phyloP scores from a whole-genome alignment of 768 basidiomycete species.

The Rubroboletus pulcherrimus region DNA sequence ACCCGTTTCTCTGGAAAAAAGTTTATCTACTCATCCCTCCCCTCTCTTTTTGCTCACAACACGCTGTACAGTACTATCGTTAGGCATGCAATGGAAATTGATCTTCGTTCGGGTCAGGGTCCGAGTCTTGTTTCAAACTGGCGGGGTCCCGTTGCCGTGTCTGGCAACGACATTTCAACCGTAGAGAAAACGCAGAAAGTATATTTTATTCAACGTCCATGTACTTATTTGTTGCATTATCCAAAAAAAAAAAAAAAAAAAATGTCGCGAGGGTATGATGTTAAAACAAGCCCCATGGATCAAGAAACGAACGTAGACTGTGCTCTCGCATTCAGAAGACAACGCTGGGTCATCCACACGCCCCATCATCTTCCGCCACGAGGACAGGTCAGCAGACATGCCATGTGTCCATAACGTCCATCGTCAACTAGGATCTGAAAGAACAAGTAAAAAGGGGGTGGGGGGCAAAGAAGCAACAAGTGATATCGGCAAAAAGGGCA shows the following conservation, averaged over 20 bases:
- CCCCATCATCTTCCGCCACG: conserved; percentile 1
- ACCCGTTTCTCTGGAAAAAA: not conserved
- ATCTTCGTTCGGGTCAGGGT: not conserved
- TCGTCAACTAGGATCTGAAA: conserved; percentile 12
- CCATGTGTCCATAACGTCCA: conserved; percentile 25
- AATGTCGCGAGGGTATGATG: conserved; percentile 6
- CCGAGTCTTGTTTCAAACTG: not conserved
- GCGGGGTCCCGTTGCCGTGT: not conserved
- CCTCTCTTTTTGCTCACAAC: not conserved
- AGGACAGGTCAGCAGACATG: conserved; percentile 16
- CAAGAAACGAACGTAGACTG: conserved; percentile 18
- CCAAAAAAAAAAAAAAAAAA: not conserved
- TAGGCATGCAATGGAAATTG: not conserved
- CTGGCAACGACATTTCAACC: no score
- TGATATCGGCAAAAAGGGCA: conserved; percentile 1
- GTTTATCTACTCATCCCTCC: not conserved
- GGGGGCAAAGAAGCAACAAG: not conserved
- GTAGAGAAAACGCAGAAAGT: no score
- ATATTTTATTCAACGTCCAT: not conserved
- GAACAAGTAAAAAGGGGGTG: not conserved
- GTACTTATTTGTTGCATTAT: not conserved
- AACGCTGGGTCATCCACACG: not conserved
- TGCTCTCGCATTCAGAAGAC: conserved; percentile 4
- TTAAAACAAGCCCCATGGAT: conserved; percentile 10
- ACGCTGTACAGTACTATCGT: not conserved